Base-by-base conservation (phyloP, 805 yeast species). In the Cyberlindnera veronae region DNA sequence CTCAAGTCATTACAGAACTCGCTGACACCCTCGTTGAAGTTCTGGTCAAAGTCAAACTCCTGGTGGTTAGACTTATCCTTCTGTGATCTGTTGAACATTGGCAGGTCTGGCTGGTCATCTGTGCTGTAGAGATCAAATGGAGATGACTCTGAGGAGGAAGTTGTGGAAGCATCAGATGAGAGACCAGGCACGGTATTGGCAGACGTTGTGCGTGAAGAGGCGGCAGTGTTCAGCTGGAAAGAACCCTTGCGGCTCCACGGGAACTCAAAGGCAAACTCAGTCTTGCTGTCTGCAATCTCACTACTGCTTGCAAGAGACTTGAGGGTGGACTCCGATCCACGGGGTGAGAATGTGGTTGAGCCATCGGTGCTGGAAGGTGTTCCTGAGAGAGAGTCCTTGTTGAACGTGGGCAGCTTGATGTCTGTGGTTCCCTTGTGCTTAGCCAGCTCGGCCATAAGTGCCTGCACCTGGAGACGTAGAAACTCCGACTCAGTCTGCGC, bases 1-100 rank as follows among this genome's bases (percentile, higher is more conserved):
- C 77, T 75, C 56, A 91, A 71, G 51, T 80, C 77, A 19, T 75
- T 74, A 57, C 98, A 91, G 58, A 91, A 91, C 21, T 76, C 77
- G 44, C 76, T 74, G 39, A 81, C 79, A 49, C 81, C 79, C 56
- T 85, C 91, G 54, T 80, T 84, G 57, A 79, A 84, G 41, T 70
- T 62, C 13, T 66, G 63, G 30, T 61, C 58, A 44, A 66, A 67
- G 42, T 65, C 55, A 42, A 64, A 64, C 19, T 63, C 62, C 29
- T 55, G 44, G 9, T 43, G 29, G 11, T 43, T 40, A n/a, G 32
- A 19, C 18, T 37, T 38, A 19, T 38, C 34, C 29, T 28, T 29
- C 29, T 41, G 45, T 3, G 29, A 43, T 22, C 42, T 46, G 31
- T 42, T 44, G 38, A 50, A 52, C 27, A 50, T 32, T 5, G 56